Percentiles rank a stretch among this genome's conserved stretches.
Conservation (phyloP, 148 eudicot species). For the Camellia granthamiana region DNA sequence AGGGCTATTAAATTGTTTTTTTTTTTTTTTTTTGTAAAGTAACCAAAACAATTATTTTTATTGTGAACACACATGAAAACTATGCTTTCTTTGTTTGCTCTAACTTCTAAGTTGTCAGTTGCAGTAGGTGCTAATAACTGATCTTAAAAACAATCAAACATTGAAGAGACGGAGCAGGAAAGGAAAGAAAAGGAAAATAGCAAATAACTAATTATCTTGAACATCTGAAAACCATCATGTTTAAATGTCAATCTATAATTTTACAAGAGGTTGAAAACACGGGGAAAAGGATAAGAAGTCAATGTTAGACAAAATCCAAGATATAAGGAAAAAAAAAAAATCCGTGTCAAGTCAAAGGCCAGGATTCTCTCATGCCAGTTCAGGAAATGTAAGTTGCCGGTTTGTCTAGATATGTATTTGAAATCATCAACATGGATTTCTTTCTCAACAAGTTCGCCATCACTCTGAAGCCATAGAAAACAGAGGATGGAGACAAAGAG, state of each 20-base stretch:
- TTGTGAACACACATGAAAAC: background rate
- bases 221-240: background rate
- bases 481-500: background rate
- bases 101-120: background rate
- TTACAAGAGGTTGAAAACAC: background rate
- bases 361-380: background rate
- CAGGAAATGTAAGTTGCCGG: background rate
- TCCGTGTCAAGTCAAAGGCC: background rate
- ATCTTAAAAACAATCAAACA: background rate
- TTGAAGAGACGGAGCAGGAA: background rate
- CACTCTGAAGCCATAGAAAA: background rate
- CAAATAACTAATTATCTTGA: background rate
- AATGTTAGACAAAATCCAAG: background rate
- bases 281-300: background rate
- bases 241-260: background rate
- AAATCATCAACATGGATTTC: background rate
- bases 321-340: background rate
- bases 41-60: background rate
- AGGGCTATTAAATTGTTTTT: background rate
- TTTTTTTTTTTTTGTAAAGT: background rate
- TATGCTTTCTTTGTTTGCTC: background rate
- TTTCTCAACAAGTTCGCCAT: too few species aligned
- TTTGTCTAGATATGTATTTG: background rate
- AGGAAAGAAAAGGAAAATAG: background rate
- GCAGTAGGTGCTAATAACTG: background rate